Percentiles rank a stretch among this genome's conserved stretches.
These are phyloP conservation scores for Euptelea pleiosperma DNA, from an alignment of 164 flowering plant species.

Conservation along the genomic window DNA sequence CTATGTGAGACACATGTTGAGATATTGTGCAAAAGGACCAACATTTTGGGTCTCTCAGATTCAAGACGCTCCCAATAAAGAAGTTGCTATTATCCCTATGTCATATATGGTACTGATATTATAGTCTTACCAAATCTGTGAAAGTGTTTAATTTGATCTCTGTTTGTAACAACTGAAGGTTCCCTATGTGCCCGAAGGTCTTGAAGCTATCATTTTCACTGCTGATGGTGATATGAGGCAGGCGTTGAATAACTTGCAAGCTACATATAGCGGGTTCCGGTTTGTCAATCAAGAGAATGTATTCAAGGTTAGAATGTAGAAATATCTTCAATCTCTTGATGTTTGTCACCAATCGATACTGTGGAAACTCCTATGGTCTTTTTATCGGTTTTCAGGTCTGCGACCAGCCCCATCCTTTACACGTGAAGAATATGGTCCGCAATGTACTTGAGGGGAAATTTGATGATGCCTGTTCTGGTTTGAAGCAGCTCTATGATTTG, in stretches of 20 bases:
- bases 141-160: conserved; percentile 1
- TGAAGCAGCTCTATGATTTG: conserved; percentile 92
- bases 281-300: conserved; percentile 98
- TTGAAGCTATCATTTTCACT: conserved; percentile 97
- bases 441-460: conserved; percentile 87
- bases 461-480: conserved; percentile 83
- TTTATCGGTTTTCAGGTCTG: conserved; percentile 62
- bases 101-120: not conserved
- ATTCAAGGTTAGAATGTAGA: conserved; percentile 64
- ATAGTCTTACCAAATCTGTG: not conserved
- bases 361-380: not conserved
- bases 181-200: conserved; percentile 90
- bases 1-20: too few species aligned
- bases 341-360: not conserved
- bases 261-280: conserved; percentile 88
- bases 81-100: not conserved
- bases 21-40: too few species aligned
- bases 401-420: conserved; percentile 98
- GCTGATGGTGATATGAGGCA: conserved; percentile 99
- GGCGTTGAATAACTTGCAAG: conserved; percentile 96
- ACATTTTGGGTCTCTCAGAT: too few species aligned
- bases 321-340: not conserved
- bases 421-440: conserved; percentile 86
- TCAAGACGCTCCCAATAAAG: not conserved
- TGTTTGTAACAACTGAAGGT: conserved; percentile 51